Evolutionary conservation across 2,329 filamentous ascomycete genomes (phyloP), one percentile per base, ranked within the genome.

Genomic region (Trichoderma hamatum): DNA sequence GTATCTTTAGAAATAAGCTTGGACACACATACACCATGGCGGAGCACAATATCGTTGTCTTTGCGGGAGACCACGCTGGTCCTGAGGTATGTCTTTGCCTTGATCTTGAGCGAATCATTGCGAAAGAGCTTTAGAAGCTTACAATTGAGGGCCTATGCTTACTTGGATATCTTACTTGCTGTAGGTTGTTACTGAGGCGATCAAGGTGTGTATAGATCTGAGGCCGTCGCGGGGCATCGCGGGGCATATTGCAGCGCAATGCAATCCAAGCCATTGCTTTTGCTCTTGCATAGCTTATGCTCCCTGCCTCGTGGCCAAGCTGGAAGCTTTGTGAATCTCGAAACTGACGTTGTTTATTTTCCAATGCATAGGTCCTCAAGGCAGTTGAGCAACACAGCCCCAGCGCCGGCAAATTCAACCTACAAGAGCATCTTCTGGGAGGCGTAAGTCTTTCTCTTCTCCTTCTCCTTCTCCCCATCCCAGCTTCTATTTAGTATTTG

Each of bases 371-470:
- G 92, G 83, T 96, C 73, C 87, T 98, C 77, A 91, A 90, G 78
- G 86, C 91, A 5, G 84, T 98, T 70, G 92, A 97, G 83, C 86
- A 90, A 75, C 82, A 84, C 74, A 90, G 88, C 77, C 86, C 90
- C 68, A 87, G 89, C 73, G 86, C 91, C 67, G 85, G 83, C 79
- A 90, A 90, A 76, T 97, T 98, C 84, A 93, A 96, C 79, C 91
- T 97, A 75, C 88, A 97, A 78, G 89, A 97, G 68, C 93, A 97
- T 79, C 86, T 96, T 69, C 88, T 99, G 69, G 94, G 96, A 76
- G 95, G 96, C 76, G 95, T 97, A 88, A 84, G 92, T 72, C 36
- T 28, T 51, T 10, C 24, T 11, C 19, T 21, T 9, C 6, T 21
- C 7, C 19, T n/a, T 36, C 54, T 28, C 10, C 54, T 3, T 54